Evolutionary conservation across 495 filamentous ascomycete genomes (phyloP).

Genomic region (Aspergillus taichungensis): DNA sequence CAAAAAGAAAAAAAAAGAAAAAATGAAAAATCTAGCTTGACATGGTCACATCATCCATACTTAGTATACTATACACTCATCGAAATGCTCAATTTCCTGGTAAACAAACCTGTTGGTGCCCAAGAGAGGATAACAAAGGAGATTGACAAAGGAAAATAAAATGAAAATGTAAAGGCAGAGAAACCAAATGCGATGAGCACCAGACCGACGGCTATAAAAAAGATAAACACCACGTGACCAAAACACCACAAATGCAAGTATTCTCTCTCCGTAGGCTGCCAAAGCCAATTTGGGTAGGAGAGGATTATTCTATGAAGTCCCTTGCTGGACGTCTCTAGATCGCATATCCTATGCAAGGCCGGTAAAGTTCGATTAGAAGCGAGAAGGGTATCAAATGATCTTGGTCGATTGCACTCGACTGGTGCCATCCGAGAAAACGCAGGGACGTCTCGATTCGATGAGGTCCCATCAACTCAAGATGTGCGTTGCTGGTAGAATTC

Average conservation of each 20-base stretch:
- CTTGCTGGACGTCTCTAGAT: too few relatives aligned
- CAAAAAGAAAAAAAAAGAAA: slow-evolving; percentile 5
- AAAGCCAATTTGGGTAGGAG: not conserved
- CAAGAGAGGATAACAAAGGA: not conserved
- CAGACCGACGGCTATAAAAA: not conserved
- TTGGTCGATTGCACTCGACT: slow-evolving; percentile 9
- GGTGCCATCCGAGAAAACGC: slow-evolving; percentile 1
- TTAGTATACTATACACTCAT: slow-evolving; percentile 13
- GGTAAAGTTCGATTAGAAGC: slow-evolving; percentile 9
- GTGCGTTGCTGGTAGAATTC: not conserved
- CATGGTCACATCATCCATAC: slow-evolving; percentile 14
- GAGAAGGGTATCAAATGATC: slow-evolving; percentile 12
- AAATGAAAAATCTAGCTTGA: slow-evolving; percentile 7
- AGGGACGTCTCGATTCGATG: not conserved
- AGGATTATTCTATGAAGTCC: not conserved
- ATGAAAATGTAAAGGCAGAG: not conserved
- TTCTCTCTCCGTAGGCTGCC: too few relatives aligned
- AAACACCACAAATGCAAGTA: slow-evolving; percentile 3
- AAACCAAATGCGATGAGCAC: slow-evolving; percentile 1
- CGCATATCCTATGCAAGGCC: slow-evolving; percentile 6
- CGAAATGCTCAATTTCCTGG: slow-evolving; percentile 2
- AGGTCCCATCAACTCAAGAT: slow-evolving; percentile 20
- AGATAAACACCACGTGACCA: slow-evolving; percentile 3
- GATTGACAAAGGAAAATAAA: slow-evolving; percentile 1
- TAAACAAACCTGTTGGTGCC: not conserved